These are phyloP conservation scores for Helminthosporium solani DNA, from an alignment of 2,329 filamentous ascomycete genomes.

Conservation along the genomic window DNA sequence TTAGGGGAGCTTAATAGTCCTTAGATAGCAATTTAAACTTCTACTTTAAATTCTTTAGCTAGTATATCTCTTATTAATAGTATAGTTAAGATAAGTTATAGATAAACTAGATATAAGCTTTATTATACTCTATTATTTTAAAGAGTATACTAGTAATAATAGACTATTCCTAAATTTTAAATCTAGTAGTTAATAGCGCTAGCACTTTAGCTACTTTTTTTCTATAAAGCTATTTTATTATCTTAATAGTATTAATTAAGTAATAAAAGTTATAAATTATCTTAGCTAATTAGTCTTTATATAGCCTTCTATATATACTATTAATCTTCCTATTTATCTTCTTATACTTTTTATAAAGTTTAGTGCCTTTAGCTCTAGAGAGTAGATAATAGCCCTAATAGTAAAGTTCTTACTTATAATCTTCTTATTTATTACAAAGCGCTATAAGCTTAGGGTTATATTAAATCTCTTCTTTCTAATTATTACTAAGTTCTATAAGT, in stretches of 20 bases:
- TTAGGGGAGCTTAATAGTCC: too few species aligned
- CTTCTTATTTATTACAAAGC: background rate
- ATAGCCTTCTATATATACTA: slow-evolving; percentile 6
- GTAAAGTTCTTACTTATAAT: slow-evolving; percentile 9
- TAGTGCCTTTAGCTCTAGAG: slow-evolving; percentile 4
- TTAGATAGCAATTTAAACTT: too few species aligned
- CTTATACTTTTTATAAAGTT: slow-evolving; percentile 9
- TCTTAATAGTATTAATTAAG: slow-evolving; percentile 14
- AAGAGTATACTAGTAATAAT: slow-evolving; percentile 12
- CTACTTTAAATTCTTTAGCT: slow-evolving; percentile 7
- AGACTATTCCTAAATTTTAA: slow-evolving; percentile 11
- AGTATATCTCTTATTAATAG: slow-evolving; percentile 7
- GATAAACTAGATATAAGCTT: slow-evolving; percentile 5
- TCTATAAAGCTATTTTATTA: slow-evolving; percentile 10
- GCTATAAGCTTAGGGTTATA: background rate
- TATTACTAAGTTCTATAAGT: slow-evolving; percentile 15
- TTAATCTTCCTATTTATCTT: slow-evolving; percentile 5
- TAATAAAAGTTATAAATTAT: slow-evolving; percentile 10
- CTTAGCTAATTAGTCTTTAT: slow-evolving; percentile 1
- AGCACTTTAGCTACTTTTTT: slow-evolving; percentile 6
- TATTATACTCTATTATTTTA: slow-evolving; percentile 8
- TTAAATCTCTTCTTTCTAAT: slow-evolving; percentile 7
- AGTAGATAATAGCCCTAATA: slow-evolving; percentile 5
- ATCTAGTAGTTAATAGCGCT: slow-evolving; percentile 6
- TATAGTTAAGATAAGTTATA: slow-evolving; percentile 6